These are phyloP conservation scores for Malus domestica DNA, from an alignment of 306 rosid species.

Conservation along the genomic window ASM211411v1 NC_041795.1:34519501-34520000, in stretches of 20 bases:
- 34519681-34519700: not conserved
- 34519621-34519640: not conserved
- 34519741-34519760: too few species aligned
- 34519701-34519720: not conserved
- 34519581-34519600: too few species aligned
- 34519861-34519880: too few species aligned
- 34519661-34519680: not conserved
- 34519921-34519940: conserved; percentile 12
- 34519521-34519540: too few species aligned
- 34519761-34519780: not conserved
- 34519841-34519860: not conserved
- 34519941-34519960: not conserved
- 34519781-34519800: not conserved
- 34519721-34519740: not conserved
- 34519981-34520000: conserved; percentile 11
- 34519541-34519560: too few species aligned
- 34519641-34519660: not conserved
- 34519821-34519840: not conserved
- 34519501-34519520: too few species aligned
- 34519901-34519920: too few species aligned
- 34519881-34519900: too few species aligned
- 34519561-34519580: too few species aligned
- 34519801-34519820: not conserved
- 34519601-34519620: too few species aligned
- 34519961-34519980: conserved; percentile 7